Evolutionary conservation across 129 eudicot genomes (phyloP).

Genomic region (Lactuca saligna): DNA sequence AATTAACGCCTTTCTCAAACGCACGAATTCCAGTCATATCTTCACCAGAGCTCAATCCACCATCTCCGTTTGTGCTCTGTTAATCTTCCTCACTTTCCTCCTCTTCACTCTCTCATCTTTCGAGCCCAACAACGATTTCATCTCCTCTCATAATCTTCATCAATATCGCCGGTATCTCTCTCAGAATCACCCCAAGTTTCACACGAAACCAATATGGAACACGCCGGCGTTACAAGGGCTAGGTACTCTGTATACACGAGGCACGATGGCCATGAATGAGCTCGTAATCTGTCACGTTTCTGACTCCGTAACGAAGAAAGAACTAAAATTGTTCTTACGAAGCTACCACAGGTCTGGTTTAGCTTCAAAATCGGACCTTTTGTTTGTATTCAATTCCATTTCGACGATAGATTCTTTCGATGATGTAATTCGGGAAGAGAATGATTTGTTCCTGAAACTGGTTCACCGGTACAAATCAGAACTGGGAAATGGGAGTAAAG

Average conservation of each 20-base stretch:
- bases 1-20: constrained; percentile 33
- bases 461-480: constrained; percentile 28
- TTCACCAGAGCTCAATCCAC: constrained; percentile 75
- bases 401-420: constrained; percentile 24
- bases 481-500: constrained; percentile 17
- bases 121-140: constrained; percentile 49
- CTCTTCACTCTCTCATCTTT: constrained; percentile 81
- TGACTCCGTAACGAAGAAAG: constrained; percentile 33
- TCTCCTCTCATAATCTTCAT: constrained; percentile 23
- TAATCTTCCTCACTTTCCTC: constrained; percentile 62
- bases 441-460: constrained; percentile 47
- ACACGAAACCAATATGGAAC: not conserved
- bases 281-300: constrained; percentile 65
- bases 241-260: constrained; percentile 62
- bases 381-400: constrained; percentile 53
- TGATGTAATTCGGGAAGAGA: constrained; percentile 45
- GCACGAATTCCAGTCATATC: constrained; percentile 52
- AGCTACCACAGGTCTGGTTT: constrained; percentile 40
- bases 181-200: constrained; percentile 6
- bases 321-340: constrained; percentile 56
- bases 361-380: constrained; percentile 57
- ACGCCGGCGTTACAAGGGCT: constrained; percentile 74
- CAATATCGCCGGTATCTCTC: constrained; percentile 32
- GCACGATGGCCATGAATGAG: constrained; percentile 65
- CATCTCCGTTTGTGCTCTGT: constrained; percentile 69